phyloP scores from a whole-genome alignment of 2,329 filamentous ascomycete species.

The Tolypocladium endophyticum region DNA sequence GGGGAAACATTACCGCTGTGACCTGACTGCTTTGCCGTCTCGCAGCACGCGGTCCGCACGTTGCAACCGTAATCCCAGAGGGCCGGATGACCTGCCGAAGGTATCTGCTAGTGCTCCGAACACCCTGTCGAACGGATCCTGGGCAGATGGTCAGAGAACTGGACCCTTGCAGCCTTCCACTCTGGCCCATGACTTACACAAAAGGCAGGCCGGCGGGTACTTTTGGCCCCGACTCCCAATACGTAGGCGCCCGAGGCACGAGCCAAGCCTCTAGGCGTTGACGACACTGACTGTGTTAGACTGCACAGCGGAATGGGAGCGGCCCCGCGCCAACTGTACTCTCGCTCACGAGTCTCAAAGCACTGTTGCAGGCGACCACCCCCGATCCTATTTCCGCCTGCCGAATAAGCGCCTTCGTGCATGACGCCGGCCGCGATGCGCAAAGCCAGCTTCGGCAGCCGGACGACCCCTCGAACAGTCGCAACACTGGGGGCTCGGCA shows the following conservation, averaged over 20 bases:
- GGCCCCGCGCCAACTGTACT: neutral
- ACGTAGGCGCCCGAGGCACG: neutral
- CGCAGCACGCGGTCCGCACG: neutral
- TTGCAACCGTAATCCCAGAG: constrained; percentile 3
- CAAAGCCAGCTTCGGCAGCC: neutral
- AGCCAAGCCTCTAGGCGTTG: neutral
- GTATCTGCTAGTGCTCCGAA: constrained; percentile 7
- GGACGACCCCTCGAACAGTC: neutral
- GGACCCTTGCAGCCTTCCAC: constrained; percentile 3
- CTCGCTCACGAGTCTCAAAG: neutral
- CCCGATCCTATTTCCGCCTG: neutral
- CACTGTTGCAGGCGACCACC: neutral
- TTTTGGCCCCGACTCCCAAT: constrained; percentile 1
- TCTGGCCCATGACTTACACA: neutral
- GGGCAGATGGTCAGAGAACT: constrained; percentile 1
- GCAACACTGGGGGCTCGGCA: neutral
- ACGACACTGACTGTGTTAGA: neutral
- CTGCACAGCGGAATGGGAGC: neutral
- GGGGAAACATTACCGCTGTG: neutral
- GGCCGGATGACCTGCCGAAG: constrained; percentile 10
- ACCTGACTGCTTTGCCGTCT: neutral
- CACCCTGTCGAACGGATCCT: constrained; percentile 4
- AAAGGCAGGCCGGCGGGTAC: constrained; percentile 3
- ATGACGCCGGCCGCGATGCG: neutral
- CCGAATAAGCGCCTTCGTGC: neutral